Conservation (phyloP, 1,139 yeast genomes). For the Suhomyces taliae region DNA sequence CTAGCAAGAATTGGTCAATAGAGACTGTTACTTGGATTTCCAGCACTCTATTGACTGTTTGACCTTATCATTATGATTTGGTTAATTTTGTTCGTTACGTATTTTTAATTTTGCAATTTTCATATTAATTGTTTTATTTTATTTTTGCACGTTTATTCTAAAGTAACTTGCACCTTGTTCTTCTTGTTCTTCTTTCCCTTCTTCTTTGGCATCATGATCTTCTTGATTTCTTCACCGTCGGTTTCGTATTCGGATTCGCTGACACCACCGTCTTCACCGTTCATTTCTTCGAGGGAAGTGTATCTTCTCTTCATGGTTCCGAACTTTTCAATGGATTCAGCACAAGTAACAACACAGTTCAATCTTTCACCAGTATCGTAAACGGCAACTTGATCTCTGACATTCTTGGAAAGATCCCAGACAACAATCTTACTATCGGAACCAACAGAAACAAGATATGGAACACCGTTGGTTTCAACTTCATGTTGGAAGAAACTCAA, state of each 20-base stretch:
- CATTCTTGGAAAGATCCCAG: constrained; percentile 62
- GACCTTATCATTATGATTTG: no score
- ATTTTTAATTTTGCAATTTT: not conserved
- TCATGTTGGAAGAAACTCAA: constrained; percentile 53
- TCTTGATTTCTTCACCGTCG: constrained; percentile 56
- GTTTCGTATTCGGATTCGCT: constrained; percentile 70
- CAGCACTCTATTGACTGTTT: no score
- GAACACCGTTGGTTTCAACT: constrained; percentile 32
- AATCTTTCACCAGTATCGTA: constrained; percentile 92
- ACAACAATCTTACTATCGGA: constrained; percentile 92
- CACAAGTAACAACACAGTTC: constrained; percentile 78
- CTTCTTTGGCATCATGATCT: constrained; percentile 40
- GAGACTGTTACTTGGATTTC: not conserved
- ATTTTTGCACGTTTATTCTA: constrained; percentile 37
- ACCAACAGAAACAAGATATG: constrained; percentile 75
- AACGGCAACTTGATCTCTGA: constrained; percentile 80
- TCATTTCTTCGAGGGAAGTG: constrained; percentile 35
- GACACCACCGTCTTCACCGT: constrained; percentile 25
- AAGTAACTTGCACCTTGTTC: constrained; percentile 52
- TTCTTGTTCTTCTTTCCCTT: constrained; percentile 42
- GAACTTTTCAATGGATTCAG: constrained; percentile 74
- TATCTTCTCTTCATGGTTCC: constrained; percentile 70
- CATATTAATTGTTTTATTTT: not conserved
- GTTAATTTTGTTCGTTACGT: not conserved
- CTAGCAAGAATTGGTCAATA: not conserved